phyloP scores from a whole-genome alignment of 345 rosid species.

The Luvunga scandens region DNA sequence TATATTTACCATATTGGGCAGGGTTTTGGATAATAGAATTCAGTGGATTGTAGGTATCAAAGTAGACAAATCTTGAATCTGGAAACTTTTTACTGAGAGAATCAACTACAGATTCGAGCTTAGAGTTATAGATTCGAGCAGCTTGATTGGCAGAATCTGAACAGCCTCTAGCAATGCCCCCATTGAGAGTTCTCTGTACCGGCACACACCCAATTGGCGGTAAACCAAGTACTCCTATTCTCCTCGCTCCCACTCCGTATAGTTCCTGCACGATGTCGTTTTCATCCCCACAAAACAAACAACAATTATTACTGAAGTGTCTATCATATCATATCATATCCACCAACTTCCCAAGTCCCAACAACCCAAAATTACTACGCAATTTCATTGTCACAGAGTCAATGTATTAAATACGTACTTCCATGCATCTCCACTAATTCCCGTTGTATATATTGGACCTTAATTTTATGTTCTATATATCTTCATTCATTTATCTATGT shows the following conservation, averaged over 20 bases:
- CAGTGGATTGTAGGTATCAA: conserved; percentile 40
- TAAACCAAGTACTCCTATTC: conserved; percentile 42
- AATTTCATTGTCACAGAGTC: not conserved
- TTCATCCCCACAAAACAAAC: not conserved
- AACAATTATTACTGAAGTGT: not conserved
- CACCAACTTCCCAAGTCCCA: too few relatives aligned
- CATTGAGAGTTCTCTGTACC: conserved; percentile 61
- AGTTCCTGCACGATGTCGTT: conserved; percentile 40
- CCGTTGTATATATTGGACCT: too few relatives aligned
- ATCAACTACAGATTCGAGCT: conserved; percentile 30
- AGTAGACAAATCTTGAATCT: conserved; percentile 31
- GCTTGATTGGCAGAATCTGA: conserved; percentile 45
- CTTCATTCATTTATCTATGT: too few relatives aligned
- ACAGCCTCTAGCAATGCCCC: conserved; percentile 51
- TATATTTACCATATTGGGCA: conserved; percentile 50
- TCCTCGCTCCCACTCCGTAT: conserved; percentile 54
- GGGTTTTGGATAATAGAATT: conserved; percentile 42
- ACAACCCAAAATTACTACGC: not conserved
- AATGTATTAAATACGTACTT: not conserved
- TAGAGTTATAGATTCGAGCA: conserved; percentile 55
- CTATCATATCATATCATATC: not conserved
- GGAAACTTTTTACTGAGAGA: conserved; percentile 27
- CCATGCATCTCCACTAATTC: not conserved
- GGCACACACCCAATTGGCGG: conserved; percentile 79
- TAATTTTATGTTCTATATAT: too few relatives aligned